These are phyloP conservation scores for Suillus tomentosus DNA, from an alignment of 768 basidiomycete genomes.

Conservation along the genomic window DNA sequence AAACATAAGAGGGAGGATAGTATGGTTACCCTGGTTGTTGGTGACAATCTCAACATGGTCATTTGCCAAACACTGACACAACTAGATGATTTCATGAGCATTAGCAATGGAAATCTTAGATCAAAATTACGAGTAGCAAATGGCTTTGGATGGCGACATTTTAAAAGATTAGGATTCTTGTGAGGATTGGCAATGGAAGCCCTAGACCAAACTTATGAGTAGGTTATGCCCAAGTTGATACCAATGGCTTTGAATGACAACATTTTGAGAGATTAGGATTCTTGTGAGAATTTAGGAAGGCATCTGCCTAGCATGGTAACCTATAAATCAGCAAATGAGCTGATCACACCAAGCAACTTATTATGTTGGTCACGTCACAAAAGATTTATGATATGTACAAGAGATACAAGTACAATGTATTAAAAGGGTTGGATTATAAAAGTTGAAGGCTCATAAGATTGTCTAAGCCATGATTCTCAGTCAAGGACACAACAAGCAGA, in stretches of 20 bases:
- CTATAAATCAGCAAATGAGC: too few species aligned
- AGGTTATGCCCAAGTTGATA: slow-evolving; percentile 91
- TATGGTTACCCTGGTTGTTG: slow-evolving; percentile 93
- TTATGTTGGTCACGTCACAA: too few species aligned
- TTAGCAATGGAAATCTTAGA: background rate
- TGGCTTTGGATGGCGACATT: slow-evolving; percentile 57
- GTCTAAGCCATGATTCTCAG: too few species aligned
- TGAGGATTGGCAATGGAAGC: background rate
- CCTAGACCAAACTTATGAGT: slow-evolving; percentile 61
- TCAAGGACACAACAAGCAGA: too few species aligned
- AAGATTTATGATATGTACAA: too few species aligned
- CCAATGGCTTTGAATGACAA: slow-evolving; percentile 71
- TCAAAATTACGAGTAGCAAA: slow-evolving; percentile 80
- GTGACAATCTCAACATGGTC: slow-evolving; percentile 99
- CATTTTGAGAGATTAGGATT: background rate
- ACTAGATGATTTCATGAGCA: slow-evolving; percentile 41
- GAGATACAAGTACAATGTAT: too few species aligned
- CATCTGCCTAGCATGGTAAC: too few species aligned
- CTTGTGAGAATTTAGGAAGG: background rate
- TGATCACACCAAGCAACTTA: too few species aligned
- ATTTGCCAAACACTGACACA: slow-evolving; percentile 99
- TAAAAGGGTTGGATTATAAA: too few species aligned
- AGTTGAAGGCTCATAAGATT: too few species aligned
- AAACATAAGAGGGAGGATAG: slow-evolving; percentile 91
- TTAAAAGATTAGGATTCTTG: background rate